Conservation (phyloP, 2,329 filamentous ascomycete genomes). For the Magnaporthiopsis rhizophila region DNA sequence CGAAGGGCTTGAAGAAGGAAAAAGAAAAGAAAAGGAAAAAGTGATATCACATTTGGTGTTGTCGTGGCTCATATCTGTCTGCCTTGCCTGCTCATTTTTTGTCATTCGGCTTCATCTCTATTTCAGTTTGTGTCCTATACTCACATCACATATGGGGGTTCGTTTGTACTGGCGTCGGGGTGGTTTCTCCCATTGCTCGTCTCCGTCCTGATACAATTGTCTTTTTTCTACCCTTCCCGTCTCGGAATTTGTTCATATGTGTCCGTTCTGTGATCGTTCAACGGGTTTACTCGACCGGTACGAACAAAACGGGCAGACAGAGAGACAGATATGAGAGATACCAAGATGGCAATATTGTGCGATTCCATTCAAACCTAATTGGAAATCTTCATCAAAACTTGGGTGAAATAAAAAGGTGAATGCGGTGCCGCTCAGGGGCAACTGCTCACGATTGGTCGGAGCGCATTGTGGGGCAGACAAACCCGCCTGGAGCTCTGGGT, state of each 20-base stretch:
- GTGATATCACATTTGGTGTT: not conserved
- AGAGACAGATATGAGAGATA: not conserved
- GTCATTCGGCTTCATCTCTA: not conserved
- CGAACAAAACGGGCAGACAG: too few relatives aligned
- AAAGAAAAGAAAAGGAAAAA: not conserved
- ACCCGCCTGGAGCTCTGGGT: not conserved
- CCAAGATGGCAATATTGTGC: constrained; percentile 2
- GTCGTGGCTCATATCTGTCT: not conserved
- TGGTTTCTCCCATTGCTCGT: not conserved
- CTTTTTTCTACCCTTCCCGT: not conserved
- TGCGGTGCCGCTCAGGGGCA: not conserved
- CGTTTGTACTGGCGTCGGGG: not conserved
- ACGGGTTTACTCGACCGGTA: too few relatives aligned
- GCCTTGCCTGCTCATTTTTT: not conserved
- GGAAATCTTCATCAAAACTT: too few relatives aligned
- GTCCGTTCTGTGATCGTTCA: too few relatives aligned
- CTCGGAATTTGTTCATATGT: not conserved
- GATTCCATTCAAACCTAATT: not conserved
- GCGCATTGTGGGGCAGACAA: not conserved
- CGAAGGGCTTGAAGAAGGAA: not conserved
- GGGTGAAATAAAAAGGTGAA: too few relatives aligned
- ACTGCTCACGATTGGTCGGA: not conserved
- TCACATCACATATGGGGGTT: not conserved
- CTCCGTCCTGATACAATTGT: not conserved
- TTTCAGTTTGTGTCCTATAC: not conserved